These are phyloP conservation scores for Osmanthus fragrans DNA, from an alignment of 257 asterid genomes.

Conservation along the genomic window DNA sequence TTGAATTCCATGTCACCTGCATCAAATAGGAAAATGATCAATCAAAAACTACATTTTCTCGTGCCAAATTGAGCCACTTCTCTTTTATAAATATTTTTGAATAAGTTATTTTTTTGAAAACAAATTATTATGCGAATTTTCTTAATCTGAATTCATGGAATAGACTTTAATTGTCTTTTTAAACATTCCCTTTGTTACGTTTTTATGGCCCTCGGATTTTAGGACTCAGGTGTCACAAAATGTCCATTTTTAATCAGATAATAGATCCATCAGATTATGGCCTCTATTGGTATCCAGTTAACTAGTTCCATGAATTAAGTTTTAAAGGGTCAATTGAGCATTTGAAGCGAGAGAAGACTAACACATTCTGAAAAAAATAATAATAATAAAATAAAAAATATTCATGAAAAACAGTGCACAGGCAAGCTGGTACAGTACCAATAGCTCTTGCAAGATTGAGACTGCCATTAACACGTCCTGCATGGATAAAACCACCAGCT, in stretches of 20 bases:
- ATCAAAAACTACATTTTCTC: neutral
- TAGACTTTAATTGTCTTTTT: too few relatives aligned
- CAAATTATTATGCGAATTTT: too few relatives aligned
- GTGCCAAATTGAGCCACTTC: neutral
- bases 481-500: slow-evolving; percentile 96
- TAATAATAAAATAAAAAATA: too few relatives aligned
- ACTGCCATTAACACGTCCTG: slow-evolving; percentile 95
- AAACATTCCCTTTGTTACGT: too few relatives aligned
- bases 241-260: slow-evolving; percentile 19
- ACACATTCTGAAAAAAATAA: too few relatives aligned
- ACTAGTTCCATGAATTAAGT: neutral
- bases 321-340: too few relatives aligned
- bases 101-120: too few relatives aligned
- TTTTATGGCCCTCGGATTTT: too few relatives aligned
- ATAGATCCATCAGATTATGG: neutral
- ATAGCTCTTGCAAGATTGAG: slow-evolving; percentile 95
- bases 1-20: slow-evolving; percentile 53
- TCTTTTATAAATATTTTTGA: too few relatives aligned
- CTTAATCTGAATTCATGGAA: too few relatives aligned
- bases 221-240: too few relatives aligned
- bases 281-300: neutral
- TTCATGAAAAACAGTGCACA: neutral
- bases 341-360: too few relatives aligned
- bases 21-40: neutral
- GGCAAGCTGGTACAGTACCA: slow-evolving; percentile 38